These are phyloP conservation scores for Beauveria sp. DNA, from an alignment of 2,329 filamentous ascomycete genomes.

Conservation along the genomic window DNA sequence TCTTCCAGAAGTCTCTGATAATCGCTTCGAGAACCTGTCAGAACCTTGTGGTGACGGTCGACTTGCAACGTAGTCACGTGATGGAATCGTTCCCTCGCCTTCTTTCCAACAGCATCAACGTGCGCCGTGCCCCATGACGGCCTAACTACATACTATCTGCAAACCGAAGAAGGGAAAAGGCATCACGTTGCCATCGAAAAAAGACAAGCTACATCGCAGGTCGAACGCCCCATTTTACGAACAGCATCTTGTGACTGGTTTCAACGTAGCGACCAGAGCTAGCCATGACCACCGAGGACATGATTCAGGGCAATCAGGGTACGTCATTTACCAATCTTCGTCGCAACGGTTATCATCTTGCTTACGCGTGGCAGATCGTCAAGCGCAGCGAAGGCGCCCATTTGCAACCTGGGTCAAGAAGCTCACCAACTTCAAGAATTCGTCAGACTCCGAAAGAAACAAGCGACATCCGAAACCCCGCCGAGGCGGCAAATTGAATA, in stretches of 20 bases:
- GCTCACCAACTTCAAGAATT: conserved; percentile 76
- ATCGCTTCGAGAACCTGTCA: not conserved
- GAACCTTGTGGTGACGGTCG: not conserved
- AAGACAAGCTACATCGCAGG: not conserved
- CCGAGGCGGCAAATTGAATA: conserved; percentile 62
- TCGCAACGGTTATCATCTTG: conserved; percentile 13
- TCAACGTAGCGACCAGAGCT: not conserved
- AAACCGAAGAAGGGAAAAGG: not conserved
- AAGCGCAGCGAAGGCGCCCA: conserved; percentile 64
- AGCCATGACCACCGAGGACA: conserved; percentile 30
- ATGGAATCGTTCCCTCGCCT: not conserved
- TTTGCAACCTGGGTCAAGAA: conserved; percentile 95
- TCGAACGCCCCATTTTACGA: not conserved
- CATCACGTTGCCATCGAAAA: not conserved
- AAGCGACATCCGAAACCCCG: conserved; percentile 42
- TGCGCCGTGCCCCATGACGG: not conserved
- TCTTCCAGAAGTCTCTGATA: not conserved
- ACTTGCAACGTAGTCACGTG: conserved; percentile 1
- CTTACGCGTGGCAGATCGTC: conserved; percentile 52
- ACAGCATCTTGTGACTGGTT: not conserved
- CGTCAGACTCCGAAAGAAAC: conserved; percentile 49
- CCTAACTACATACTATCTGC: not conserved
- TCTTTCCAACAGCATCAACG: not conserved
- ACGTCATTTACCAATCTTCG: conserved; percentile 6
- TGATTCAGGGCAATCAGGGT: conserved; percentile 36